A percentile compares a stretch with the other conserved stretches of the same genome.
phyloP scores from a whole-genome alignment of 176 grass and related monocot species.

The Tuctoria greenei region DNA sequence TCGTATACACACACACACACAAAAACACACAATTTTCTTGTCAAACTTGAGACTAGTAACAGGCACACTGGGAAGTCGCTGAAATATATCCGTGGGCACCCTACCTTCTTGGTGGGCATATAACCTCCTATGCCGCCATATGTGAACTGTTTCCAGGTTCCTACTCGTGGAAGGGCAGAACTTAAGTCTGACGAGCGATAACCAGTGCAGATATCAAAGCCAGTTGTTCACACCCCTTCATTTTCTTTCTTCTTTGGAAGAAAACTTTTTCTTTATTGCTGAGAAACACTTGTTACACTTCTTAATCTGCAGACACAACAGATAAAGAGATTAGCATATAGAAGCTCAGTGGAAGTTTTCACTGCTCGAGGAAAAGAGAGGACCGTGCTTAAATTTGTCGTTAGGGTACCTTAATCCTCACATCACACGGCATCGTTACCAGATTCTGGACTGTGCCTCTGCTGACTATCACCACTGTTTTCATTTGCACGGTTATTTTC shows the following conservation, averaged over 20 bases:
- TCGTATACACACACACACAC: slow-evolving; percentile 8
- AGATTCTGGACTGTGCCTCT: slow-evolving; percentile 39
- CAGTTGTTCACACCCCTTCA: slow-evolving; percentile 10
- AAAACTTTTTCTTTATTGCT: neutral
- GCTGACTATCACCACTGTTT: slow-evolving; percentile 32
- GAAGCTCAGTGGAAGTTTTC: neutral
- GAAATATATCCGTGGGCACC: neutral
- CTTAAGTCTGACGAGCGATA: neutral
- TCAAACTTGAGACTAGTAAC: slow-evolving; percentile 32
- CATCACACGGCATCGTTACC: slow-evolving; percentile 40
- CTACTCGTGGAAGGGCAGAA: neutral
- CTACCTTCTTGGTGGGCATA: too few relatives aligned
- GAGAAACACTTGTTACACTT: neutral
- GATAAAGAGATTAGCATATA: neutral
- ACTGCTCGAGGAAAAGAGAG: neutral
- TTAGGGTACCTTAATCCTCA: slow-evolving; percentile 43
- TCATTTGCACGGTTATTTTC: slow-evolving; percentile 30
- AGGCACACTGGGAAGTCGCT: neutral
- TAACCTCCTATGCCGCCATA: neutral
- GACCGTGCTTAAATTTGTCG: neutral
- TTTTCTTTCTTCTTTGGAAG: neutral
- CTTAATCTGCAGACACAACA: slow-evolving; percentile 15
- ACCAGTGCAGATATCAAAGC: slow-evolving; percentile 17
- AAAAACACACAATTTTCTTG: neutral
- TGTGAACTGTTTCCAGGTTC: neutral